Conservation (phyloP, 306 rosid species). For the Rubus parviflorus region DNA sequence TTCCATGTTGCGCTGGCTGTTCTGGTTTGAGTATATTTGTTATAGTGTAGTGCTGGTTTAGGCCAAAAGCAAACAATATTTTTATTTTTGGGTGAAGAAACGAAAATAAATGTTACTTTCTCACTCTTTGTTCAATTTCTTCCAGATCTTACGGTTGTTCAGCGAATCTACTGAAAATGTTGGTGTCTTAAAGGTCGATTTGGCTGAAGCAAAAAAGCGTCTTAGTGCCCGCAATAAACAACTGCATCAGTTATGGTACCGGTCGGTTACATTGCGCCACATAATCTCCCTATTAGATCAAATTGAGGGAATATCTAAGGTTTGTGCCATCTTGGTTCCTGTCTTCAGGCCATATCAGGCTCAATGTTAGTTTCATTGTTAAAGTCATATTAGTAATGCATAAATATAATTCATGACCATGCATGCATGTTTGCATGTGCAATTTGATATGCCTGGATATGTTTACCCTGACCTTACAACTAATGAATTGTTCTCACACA, state of each 20-base stretch:
- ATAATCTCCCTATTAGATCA: conserved; percentile 96
- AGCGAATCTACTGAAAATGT: conserved; percentile 90
- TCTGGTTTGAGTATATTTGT: neutral
- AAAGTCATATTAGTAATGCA: neutral
- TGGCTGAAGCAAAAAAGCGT: conserved; percentile 78
- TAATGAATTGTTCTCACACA: neutral
- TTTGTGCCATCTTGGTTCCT: conserved; percentile 32
- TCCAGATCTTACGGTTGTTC: conserved; percentile 93
- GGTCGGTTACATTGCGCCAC: conserved; percentile 94
- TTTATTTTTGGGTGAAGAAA: neutral
- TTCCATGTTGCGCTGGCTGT: neutral
- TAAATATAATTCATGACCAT: neutral
- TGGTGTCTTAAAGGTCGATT: conserved; percentile 77
- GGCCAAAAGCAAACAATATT: neutral
- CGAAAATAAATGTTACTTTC: neutral
- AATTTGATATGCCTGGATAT: neutral
- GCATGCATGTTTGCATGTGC: neutral
- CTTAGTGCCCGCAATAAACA: conserved; percentile 96
- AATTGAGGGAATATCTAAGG: conserved; percentile 98
- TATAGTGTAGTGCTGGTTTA: neutral
- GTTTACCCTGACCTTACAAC: neutral
- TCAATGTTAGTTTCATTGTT: conserved; percentile 14
- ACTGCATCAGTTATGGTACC: conserved; percentile 98
- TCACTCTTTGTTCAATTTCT: conserved; percentile 25
- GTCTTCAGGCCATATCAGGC: conserved; percentile 22